These are phyloP conservation scores for Thielaviopsis euricoi DNA, from an alignment of 2,329 filamentous ascomycete genomes.

Conservation along the genomic window DNA sequence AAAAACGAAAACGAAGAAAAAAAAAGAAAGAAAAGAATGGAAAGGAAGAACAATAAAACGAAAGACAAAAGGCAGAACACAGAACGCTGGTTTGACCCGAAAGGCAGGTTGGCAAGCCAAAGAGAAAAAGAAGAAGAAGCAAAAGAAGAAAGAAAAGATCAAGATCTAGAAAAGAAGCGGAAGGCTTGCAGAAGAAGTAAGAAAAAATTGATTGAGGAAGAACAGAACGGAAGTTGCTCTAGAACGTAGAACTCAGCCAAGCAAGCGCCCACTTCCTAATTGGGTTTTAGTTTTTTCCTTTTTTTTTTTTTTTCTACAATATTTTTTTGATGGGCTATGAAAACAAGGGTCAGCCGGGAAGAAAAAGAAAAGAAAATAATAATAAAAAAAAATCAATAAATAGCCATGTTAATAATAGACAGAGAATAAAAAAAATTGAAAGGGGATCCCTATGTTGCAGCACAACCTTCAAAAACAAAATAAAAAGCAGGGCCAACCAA, in stretches of 20 bases:
- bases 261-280: not conserved
- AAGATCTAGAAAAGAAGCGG: not conserved
- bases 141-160: not conserved
- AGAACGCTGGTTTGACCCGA: not conserved
- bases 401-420: not conserved
- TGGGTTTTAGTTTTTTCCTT: not conserved
- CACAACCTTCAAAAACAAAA: not conserved
- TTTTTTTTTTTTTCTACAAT: not conserved
- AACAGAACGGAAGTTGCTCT: not conserved
- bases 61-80: not conserved
- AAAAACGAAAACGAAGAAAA: slow-evolving; percentile 1
- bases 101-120: not conserved
- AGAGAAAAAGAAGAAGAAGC: not conserved
- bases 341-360: no score
- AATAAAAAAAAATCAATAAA: slow-evolving; percentile 1
- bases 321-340: no score
- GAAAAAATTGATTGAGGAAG: no score
- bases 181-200: not conserved
- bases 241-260: not conserved
- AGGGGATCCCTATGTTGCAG: not conserved
- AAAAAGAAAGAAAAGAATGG: slow-evolving; percentile 1
- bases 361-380: not conserved
- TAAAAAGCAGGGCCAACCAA: not conserved
- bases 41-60: not conserved
- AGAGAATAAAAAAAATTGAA: not conserved